A percentile compares a stretch with the other conserved stretches of the same genome.
These are phyloP conservation scores for Kwoniella mangroviensis DNA, from an alignment of 768 basidiomycete genomes.

Conservation along the genomic window DNA sequence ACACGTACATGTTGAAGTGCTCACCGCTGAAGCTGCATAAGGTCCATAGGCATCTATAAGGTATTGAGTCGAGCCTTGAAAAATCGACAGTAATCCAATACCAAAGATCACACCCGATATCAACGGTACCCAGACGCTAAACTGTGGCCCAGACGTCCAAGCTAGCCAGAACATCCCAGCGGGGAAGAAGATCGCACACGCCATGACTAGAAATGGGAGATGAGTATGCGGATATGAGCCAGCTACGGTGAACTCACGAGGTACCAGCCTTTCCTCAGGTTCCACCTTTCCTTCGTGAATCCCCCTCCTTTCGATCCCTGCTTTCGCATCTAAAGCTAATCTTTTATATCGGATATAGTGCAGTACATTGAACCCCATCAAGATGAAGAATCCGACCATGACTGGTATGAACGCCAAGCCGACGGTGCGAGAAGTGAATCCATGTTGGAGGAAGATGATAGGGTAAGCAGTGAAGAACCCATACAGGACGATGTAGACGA, in stretches of 20 bases:
- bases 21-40: conserved; percentile 38
- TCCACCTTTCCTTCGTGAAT: conserved; percentile 37
- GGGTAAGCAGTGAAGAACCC: conserved; percentile 38
- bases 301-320: conserved; percentile 28
- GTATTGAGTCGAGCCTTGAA: conserved; percentile 38
- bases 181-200: conserved; percentile 25
- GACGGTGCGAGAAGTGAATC: conserved; percentile 13
- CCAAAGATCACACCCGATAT: conserved; percentile 40
- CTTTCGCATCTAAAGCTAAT: conserved; percentile 30
- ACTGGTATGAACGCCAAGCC: conserved; percentile 42
- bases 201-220: conserved; percentile 23
- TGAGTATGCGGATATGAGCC: not conserved
- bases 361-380: conserved; percentile 18
- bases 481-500: conserved; percentile 37
- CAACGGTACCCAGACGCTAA: conserved; percentile 32
- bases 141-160: conserved; percentile 32
- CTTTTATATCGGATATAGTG: conserved; percentile 32
- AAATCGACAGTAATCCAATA: conserved; percentile 35
- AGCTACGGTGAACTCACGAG: conserved; percentile 24
- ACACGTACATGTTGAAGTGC: not conserved
- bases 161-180: conserved; percentile 43
- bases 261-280: conserved; percentile 40
- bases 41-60: conserved; percentile 41
- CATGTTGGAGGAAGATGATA: conserved; percentile 31
- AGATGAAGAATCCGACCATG: conserved; percentile 34